Base-by-base conservation (phyloP, 768 basidiomycete species). In the Tulasnella sp. region DNA sequence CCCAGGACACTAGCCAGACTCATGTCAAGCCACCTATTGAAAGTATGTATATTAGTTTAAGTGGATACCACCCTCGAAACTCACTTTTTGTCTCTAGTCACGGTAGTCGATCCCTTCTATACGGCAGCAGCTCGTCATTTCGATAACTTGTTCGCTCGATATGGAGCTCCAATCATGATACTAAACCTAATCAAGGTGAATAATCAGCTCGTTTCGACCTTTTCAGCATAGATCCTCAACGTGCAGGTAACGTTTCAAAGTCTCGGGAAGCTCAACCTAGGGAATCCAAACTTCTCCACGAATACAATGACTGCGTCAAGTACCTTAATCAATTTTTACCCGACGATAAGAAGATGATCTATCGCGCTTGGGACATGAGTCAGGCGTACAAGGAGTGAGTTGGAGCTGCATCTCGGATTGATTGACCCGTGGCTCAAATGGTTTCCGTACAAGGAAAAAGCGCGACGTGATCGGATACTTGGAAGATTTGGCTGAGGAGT, bases 271-370 rank as follows among this genome's bases (percentile, higher is more conserved):
- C 84, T 16, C 61, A 66, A 19, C 67, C 71, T 1, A 74, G 95
- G 37, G 95, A 99, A 64, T 83, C 81, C 7, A 93, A 93, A 62
- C 69, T 99, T 6, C 66, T 93, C 13, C 79, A 81, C 13, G 91
- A 95, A 62, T 98, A 92, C 60, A 85, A 82, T 0, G 79, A 91
- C 62, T 99, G 95, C 61, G 81, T 96, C 15, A 65, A 74, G 43
- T 99, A 95, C 62, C 72, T 99, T 27, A 98, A 98, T 56, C 93
- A 99, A 62, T 96, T 95, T 65, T 66, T 99, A 10, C 93, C 95
- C 0, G 70, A 72, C 5, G 81, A 72, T 24, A 83, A 85, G 67
- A 80, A 81, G 67, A 88, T 99, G 78, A 72, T 80, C 12, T 95
- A 98, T 62, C 77, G 87, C 37, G 79, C 90, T 12, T 99, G 90